phyloP scores from a whole-genome alignment of 2,329 filamentous ascomycete species.

The Alternaria gansuensis region DNA sequence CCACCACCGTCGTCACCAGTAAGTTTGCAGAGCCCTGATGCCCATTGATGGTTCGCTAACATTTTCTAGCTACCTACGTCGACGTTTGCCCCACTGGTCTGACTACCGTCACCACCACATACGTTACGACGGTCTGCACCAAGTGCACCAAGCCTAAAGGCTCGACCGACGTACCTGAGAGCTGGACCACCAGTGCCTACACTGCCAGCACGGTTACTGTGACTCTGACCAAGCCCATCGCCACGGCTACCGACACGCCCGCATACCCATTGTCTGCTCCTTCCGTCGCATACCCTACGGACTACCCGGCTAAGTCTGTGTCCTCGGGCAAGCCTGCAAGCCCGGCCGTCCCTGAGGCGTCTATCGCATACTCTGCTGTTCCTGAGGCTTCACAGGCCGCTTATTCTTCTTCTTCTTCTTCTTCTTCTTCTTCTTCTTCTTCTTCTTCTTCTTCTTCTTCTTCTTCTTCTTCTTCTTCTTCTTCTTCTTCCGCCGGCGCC shows the following conservation, averaged over 20 bases:
- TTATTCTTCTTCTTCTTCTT: neutral
- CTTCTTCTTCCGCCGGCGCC: neutral
- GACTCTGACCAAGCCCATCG: conserved; percentile 45
- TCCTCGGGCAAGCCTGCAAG: conserved; percentile 18
- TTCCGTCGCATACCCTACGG: conserved; percentile 19
- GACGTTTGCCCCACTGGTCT: conserved; percentile 50
- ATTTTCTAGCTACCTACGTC: conserved; percentile 39
- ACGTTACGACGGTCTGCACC: conserved; percentile 43
- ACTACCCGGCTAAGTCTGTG: conserved; percentile 20
- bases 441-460: too few species aligned
- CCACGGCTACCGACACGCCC: conserved; percentile 30
- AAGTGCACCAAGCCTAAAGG: conserved; percentile 33
- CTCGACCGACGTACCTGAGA: conserved; percentile 35
- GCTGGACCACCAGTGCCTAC: conserved; percentile 47
- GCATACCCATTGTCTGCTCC: conserved; percentile 24
- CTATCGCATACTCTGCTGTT: conserved; percentile 7
- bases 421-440: neutral
- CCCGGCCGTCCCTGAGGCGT: conserved; percentile 15
- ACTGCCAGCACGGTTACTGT: conserved; percentile 44
- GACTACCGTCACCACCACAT: conserved; percentile 45
- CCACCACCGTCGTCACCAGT: conserved; percentile 35
- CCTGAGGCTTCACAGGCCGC: conserved; percentile 14
- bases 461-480: neutral
- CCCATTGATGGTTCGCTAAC: neutral
- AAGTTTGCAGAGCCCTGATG: conserved; percentile 6